Evolutionary conservation across 2,329 filamentous ascomycete species (phyloP).

Genomic region (Nakataea oryzae): DNA sequence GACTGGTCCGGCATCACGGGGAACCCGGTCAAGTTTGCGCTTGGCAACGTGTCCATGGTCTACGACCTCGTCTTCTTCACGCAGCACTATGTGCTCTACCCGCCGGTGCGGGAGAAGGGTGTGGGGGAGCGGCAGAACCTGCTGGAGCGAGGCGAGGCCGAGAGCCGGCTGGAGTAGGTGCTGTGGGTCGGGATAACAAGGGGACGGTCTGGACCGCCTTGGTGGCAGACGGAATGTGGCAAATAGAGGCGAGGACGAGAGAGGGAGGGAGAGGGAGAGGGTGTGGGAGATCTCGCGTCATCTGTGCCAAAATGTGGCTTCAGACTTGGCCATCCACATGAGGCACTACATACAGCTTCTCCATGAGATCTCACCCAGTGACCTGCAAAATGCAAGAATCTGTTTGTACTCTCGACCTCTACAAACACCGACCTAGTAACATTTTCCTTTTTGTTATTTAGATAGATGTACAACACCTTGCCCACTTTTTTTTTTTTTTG

Average conservation of each 20-base stretch:
- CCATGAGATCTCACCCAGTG: no score
- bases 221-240: background rate
- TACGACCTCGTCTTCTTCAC: constrained; percentile 81
- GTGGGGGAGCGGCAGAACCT: constrained; percentile 18
- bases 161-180: constrained; percentile 21
- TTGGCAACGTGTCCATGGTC: constrained; percentile 75
- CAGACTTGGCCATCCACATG: no score
- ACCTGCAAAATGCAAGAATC: no score
- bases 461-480: no score
- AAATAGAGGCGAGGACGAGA: background rate
- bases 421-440: no score
- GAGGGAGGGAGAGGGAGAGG: no score
- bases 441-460: no score
- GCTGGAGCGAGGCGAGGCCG: constrained; percentile 19
- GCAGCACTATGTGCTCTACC: constrained; percentile 82
- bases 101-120: constrained; percentile 16
- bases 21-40: constrained; percentile 81
- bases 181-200: background rate
- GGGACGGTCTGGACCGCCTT: background rate
- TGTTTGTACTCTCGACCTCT: no score
- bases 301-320: no score
- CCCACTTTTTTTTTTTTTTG: no score
- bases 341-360: no score
- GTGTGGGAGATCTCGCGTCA: no score
- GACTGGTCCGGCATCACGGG: constrained; percentile 89